Evolutionary conservation across 2,329 filamentous ascomycete genomes (phyloP).

Genomic region (Claviceps pazoutovae): DNA sequence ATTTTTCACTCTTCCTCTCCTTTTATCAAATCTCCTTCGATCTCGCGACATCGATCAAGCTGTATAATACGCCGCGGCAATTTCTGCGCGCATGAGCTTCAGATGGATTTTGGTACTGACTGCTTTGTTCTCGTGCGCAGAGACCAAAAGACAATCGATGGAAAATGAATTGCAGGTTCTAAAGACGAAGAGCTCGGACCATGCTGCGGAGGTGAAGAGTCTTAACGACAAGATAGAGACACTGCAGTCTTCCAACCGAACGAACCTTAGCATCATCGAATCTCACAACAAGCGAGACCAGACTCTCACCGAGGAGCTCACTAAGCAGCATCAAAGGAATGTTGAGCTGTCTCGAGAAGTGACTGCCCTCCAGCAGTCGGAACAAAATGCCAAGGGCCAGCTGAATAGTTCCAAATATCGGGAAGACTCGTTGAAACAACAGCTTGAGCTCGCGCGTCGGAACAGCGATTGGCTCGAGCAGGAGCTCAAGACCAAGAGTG

Average conservation of each 20-base stretch:
- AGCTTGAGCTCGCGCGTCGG: slow-evolving; percentile 74
- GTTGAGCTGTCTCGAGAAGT: slow-evolving; percentile 74
- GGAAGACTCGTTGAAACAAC: slow-evolving; percentile 79
- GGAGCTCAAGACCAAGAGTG: slow-evolving; percentile 79
- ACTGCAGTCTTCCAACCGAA: slow-evolving; percentile 82
- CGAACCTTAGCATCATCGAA: slow-evolving; percentile 78
- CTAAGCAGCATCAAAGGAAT: slow-evolving; percentile 78
- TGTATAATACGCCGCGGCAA: background rate
- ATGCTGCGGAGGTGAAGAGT: slow-evolving; percentile 59
- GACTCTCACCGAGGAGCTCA: slow-evolving; percentile 70
- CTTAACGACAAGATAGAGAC: slow-evolving; percentile 73
- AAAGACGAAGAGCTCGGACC: slow-evolving; percentile 60
- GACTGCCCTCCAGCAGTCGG: slow-evolving; percentile 64
- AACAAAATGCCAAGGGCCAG: slow-evolving; percentile 68
- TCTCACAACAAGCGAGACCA: slow-evolving; percentile 81
- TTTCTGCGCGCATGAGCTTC: background rate
- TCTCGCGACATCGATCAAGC: background rate
- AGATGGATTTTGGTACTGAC: background rate
- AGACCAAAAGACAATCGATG: slow-evolving; percentile 59
- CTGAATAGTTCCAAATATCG: slow-evolving; percentile 75
- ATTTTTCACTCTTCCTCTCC: slow-evolving; percentile 1
- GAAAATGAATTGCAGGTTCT: slow-evolving; percentile 71
- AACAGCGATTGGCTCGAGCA: slow-evolving; percentile 89
- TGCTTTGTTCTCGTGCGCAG: slow-evolving; percentile 27
- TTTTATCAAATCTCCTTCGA: background rate